Conservation (phyloP, 2,329 filamentous ascomycete species). For the Aureobasidium zeae region DNA sequence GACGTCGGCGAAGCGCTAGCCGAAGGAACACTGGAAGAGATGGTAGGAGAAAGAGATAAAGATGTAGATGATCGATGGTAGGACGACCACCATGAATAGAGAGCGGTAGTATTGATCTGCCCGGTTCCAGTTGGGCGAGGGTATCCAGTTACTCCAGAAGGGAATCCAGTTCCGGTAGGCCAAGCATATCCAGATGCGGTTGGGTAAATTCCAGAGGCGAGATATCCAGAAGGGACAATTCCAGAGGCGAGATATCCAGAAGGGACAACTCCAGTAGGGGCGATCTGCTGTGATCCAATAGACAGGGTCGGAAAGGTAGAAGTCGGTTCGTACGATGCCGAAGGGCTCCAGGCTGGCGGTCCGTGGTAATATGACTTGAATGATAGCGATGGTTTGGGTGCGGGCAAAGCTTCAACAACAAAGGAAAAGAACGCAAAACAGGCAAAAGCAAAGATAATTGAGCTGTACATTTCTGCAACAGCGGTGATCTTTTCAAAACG, state of each 20-base stretch:
- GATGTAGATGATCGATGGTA: slow-evolving; percentile 8
- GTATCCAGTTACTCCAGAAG: slow-evolving; percentile 14
- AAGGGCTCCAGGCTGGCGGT: slow-evolving; percentile 11
- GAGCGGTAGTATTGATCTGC: slow-evolving; percentile 4
- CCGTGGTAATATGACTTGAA: slow-evolving; percentile 10
- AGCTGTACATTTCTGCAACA: slow-evolving; percentile 16
- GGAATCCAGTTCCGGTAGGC: slow-evolving; percentile 16
- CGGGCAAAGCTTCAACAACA: slow-evolving; percentile 14
- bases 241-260: slow-evolving; percentile 13
- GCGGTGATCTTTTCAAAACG: slow-evolving; percentile 5
- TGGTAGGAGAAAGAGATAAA: slow-evolving; percentile 9
- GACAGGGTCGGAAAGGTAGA: slow-evolving; percentile 11
- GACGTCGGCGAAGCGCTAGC: background rate
- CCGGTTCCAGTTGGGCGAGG: slow-evolving; percentile 15
- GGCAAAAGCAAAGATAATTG: slow-evolving; percentile 14
- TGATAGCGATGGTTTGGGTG: slow-evolving; percentile 10
- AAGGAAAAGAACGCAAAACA: slow-evolving; percentile 12
- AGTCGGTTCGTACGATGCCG: slow-evolving; percentile 14
- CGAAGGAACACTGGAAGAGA: slow-evolving; percentile 4
- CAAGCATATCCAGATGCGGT: slow-evolving; percentile 17
- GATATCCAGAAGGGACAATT: slow-evolving; percentile 13
- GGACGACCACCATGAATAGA: slow-evolving; percentile 11
- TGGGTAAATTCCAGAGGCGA: slow-evolving; percentile 12
- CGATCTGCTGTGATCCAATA: slow-evolving; percentile 8
- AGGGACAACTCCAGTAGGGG: slow-evolving; percentile 8